Conservation (phyloP, 2,329 filamentous ascomycete genomes). For the Pestalotiopsis sp. region DNA sequence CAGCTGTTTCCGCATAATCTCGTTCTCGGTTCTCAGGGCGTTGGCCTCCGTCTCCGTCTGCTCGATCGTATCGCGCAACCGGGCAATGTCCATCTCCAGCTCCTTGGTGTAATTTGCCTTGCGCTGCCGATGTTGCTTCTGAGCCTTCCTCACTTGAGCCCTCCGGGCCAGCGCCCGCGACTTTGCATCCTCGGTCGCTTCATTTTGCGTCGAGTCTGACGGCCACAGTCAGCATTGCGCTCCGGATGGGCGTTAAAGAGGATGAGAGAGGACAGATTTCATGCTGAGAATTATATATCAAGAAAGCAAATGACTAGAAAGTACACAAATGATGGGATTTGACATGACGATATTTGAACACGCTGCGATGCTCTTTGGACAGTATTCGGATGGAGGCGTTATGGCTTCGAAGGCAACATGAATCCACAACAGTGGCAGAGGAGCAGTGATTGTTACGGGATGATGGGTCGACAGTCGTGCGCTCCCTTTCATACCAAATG, state of each 20-base stretch:
- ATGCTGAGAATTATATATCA: background rate
- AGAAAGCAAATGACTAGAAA: background rate
- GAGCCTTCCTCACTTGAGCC: conserved; percentile 54
- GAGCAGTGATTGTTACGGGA: too few species aligned
- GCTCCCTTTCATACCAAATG: too few species aligned
- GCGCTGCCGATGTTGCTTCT: conserved; percentile 58
- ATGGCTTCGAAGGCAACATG: too few species aligned
- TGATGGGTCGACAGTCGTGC: too few species aligned
- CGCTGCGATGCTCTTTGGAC: too few species aligned
- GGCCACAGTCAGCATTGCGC: background rate
- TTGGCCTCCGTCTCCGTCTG: conserved; percentile 41
- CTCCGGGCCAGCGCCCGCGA: conserved; percentile 50
- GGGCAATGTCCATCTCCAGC: conserved; percentile 53
- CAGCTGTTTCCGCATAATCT: conserved; percentile 40
- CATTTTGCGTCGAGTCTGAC: conserved; percentile 2
- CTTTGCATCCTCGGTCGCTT: conserved; percentile 17
- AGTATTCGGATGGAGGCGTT: too few species aligned
- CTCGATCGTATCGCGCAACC: conserved; percentile 50
- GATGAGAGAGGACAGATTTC: background rate
- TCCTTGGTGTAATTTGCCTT: conserved; percentile 58
- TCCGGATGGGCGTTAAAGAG: background rate
- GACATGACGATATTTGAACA: too few species aligned
- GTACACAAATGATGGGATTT: too few species aligned
- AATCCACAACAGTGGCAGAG: too few species aligned
- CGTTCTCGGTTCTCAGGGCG: conserved; percentile 44